Conservation (phyloP, 177 flowering plant species). For the Vitis hybrid region DNA sequence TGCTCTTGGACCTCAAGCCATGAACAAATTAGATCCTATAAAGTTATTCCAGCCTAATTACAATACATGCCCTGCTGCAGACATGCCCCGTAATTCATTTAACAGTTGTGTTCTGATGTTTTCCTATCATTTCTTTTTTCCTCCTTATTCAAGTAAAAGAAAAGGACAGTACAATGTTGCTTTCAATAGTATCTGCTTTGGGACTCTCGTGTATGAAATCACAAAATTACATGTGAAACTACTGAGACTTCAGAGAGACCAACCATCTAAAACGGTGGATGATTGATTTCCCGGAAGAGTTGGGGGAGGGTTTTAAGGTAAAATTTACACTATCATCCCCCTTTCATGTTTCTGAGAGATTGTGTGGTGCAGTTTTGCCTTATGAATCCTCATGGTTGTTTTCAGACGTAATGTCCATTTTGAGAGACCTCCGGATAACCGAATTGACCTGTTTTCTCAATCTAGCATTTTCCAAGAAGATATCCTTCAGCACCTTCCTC, state of each 20-base stretch:
- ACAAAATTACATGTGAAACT: conserved; percentile 21
- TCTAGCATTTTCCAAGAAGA: conserved; percentile 62
- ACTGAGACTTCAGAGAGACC: conserved; percentile 3
- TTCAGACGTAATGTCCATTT: conserved; percentile 21
- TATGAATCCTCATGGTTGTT: conserved; percentile 30
- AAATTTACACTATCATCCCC: conserved; percentile 16
- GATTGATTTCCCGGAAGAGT: neutral
- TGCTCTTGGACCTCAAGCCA: no score
- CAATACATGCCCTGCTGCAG: no score
- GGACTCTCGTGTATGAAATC: neutral
- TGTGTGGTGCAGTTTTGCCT: conserved; percentile 27
- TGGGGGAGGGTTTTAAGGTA: conserved; percentile 2
- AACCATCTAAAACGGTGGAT: neutral
- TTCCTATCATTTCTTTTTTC: neutral
- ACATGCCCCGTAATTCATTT: no score
- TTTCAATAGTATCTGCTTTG: neutral
- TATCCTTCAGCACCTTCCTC: conserved; percentile 49
- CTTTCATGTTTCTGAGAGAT: conserved; percentile 36
- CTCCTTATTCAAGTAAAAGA: neutral
- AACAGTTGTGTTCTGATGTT: neutral
- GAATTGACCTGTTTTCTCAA: conserved; percentile 74
- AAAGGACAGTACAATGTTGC: neutral
- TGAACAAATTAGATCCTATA: no score
- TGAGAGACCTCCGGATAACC: conserved; percentile 43
- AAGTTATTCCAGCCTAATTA: no score